Evolutionary conservation across 2,329 filamentous ascomycete genomes (phyloP).

Genomic region (Emmonsiellopsis sp.): DNA sequence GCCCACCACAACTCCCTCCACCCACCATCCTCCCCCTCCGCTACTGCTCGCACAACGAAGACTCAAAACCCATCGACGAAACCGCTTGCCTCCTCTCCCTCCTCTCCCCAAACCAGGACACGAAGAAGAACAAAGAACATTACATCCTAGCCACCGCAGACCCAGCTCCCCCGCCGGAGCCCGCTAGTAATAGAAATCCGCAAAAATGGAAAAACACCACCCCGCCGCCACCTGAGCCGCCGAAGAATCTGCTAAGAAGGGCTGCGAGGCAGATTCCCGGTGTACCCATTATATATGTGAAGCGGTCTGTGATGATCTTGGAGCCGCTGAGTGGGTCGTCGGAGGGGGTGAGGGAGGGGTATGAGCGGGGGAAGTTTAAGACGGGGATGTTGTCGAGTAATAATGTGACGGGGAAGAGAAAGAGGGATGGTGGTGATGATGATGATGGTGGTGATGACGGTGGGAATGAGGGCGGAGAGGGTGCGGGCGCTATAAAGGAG

Average conservation of each 20-base stretch:
- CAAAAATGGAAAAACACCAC: constrained; percentile 14
- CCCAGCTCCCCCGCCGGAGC: constrained; percentile 15
- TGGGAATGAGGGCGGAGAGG: constrained; percentile 6
- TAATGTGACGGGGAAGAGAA: constrained; percentile 24
- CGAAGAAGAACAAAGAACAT: constrained; percentile 40
- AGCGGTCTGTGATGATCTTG: constrained; percentile 42
- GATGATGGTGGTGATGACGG: constrained; percentile 17
- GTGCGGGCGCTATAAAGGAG: neutral
- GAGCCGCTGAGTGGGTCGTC: constrained; percentile 39
- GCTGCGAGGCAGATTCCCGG: constrained; percentile 37
- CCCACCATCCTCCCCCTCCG: constrained; percentile 37
- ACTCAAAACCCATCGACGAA: constrained; percentile 35
- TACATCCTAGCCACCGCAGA: constrained; percentile 39
- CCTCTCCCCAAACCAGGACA: constrained; percentile 27
- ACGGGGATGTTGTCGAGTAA: constrained; percentile 29
- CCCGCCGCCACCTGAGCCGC: constrained; percentile 11
- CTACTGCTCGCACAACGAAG: constrained; percentile 39
- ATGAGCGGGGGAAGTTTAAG: constrained; percentile 40
- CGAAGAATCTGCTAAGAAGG: constrained; percentile 30
- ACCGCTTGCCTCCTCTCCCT: constrained; percentile 37
- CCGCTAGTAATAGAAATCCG: neutral
- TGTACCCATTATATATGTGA: constrained; percentile 43
- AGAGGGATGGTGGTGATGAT: constrained; percentile 19
- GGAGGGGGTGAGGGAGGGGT: constrained; percentile 32
- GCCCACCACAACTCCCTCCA: constrained; percentile 36